These are phyloP conservation scores for Teratosphaeria epicoccoides DNA, from an alignment of 2,329 filamentous ascomycete genomes.

Conservation along the genomic window DNA sequence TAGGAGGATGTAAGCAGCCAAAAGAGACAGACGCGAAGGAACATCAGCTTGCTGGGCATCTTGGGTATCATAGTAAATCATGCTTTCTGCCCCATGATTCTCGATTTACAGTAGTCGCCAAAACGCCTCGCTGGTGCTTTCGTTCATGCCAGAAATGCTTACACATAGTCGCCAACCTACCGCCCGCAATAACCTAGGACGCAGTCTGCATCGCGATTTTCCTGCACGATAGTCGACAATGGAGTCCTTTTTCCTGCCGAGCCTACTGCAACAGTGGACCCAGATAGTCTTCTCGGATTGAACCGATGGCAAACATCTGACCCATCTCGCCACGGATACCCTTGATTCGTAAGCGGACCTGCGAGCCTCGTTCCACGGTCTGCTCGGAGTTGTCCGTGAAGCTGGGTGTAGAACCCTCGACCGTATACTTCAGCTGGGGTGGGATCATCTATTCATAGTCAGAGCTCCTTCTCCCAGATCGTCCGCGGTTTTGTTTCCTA, in stretches of 20 bases:
- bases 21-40: not conserved
- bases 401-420: constrained; percentile 90
- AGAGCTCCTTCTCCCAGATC: not conserved
- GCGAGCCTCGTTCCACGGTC: constrained; percentile 85
- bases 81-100: not conserved
- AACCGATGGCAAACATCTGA: constrained; percentile 93
- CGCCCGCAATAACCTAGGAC: not conserved
- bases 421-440: constrained; percentile 83
- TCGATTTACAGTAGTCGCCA: not conserved
- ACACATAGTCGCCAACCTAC: not conserved
- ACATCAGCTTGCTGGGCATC: not conserved
- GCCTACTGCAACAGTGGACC: constrained; percentile 8
- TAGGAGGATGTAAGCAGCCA: not conserved
- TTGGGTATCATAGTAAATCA: constrained; percentile 3
- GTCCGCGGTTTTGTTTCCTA: not conserved
- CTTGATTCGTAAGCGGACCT: constrained; percentile 87
- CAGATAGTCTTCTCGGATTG: constrained; percentile 65
- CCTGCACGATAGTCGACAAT: not conserved
- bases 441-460: constrained; percentile 63
- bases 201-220: not conserved
- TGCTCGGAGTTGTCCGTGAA: constrained; percentile 93
- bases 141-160: not conserved
- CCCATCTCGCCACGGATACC: constrained; percentile 88
- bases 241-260: not conserved
- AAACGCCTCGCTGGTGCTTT: constrained; percentile 4